Base-by-base conservation (phyloP, 2,329 filamentous ascomycete genomes). In the Colletotrichum coccodes region DNA sequence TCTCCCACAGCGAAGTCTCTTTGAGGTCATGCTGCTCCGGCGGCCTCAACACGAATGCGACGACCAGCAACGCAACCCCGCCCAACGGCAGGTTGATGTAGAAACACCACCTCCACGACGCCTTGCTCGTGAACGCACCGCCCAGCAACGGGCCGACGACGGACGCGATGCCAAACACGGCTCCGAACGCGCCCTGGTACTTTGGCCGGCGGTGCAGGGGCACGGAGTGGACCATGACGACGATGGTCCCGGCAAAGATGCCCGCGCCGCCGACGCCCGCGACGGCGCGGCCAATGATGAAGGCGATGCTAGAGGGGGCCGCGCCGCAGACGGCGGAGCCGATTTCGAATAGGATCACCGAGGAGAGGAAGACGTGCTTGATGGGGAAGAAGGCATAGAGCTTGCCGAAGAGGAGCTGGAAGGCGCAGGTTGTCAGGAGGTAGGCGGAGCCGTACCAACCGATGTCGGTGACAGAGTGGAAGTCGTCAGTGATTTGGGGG, bases 141-240 rank as follows among this genome's bases (percentile, higher is more conserved):
- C 76, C 76, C 16, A 78, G 57, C 3, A 77, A 40, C 4, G 76
- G 76, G 1, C 75, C 76, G 3, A 71, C 66, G 18, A 76, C 67
- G 2, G 70, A 71, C 7, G 83, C 80, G 58, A 85, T 75, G 11
- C 81, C 83, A 58, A 80, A 84, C 46, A 83, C 80, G 34, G 76
- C 79, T 9, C 78, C 79, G 26, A 84, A 77, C 9, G 83, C 76
- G 9, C 53, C 63, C 18, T 66, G 68, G 40, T 72, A 73, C 49
- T 72, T 72, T 28, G 72, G 82, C 67, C 81, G 78, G 71, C 81
- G 83, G 54, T 80, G 76, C 23, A 81, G 76, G 28, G 79, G 82
- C 12, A 81, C 81, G 63, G 71, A 72, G 30, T 75, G 70, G 30
- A 73, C 72, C 36, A 76, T 68, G 42, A 75, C 65, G 38, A 80